Conservation (phyloP, 805 yeast genomes). For the Tetrapisispora arboricola region DNA sequence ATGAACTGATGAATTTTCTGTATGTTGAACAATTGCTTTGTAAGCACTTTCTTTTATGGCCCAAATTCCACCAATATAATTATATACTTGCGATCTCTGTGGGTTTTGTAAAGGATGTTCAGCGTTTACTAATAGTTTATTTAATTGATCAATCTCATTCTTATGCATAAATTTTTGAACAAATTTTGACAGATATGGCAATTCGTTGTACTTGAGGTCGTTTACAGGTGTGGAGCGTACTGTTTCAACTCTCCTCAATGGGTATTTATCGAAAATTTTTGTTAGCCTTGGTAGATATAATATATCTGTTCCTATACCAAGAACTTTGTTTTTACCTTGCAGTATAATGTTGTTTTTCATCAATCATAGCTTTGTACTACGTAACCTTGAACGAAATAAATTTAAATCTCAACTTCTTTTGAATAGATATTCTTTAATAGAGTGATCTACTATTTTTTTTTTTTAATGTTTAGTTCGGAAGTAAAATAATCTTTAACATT, state of each 20-base stretch:
- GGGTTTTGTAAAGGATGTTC: not conserved
- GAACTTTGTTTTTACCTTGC: conserved; percentile 1
- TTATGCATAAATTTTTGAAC: conserved; percentile 23
- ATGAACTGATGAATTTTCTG: conserved; percentile 6
- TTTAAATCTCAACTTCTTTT: too few relatives aligned
- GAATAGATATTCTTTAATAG: too few relatives aligned
- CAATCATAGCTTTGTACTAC: too few relatives aligned
- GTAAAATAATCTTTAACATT: too few relatives aligned
- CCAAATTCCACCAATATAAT: conserved; percentile 26
- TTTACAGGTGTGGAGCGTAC: too few relatives aligned
- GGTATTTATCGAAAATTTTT: conserved; percentile 11
- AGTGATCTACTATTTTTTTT: too few relatives aligned
- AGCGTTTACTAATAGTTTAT: not conserved
- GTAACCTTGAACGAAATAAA: too few relatives aligned
- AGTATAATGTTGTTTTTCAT: too few relatives aligned
- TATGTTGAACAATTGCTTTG: conserved; percentile 13
- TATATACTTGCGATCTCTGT: not conserved
- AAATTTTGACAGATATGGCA: conserved; percentile 8
- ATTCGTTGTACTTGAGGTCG: not conserved
- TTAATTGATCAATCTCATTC: conserved; percentile 10
- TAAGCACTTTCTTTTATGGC: conserved; percentile 23
- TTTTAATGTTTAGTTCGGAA: too few relatives aligned
- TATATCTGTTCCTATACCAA: conserved; percentile 25
- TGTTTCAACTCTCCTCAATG: not conserved
- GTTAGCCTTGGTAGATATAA: conserved; percentile 21